Conservation (phyloP, 1,284 basidiomycete genomes). For the Cutaneotrichosporon cyanovorans region DNA sequence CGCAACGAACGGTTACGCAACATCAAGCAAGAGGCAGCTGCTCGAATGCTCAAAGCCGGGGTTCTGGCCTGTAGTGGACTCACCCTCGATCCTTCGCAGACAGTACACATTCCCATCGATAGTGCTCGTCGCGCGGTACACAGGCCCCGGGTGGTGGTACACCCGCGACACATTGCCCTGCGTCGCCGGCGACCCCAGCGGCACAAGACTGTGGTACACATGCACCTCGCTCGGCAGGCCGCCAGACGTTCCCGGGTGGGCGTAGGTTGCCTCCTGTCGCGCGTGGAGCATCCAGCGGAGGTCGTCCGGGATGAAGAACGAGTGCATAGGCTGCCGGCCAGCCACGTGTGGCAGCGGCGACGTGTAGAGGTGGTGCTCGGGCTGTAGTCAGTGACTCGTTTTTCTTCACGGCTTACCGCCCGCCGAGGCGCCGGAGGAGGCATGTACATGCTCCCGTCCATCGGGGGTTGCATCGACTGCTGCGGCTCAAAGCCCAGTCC, state of each 20-base stretch:
- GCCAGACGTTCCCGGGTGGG: conserved; percentile 23
- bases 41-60: too few species aligned
- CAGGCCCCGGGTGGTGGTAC: conserved; percentile 57
- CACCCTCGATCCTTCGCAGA: conserved; percentile 79
- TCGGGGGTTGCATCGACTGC: not conserved
- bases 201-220: conserved; percentile 80
- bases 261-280: conserved; percentile 66
- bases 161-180: conserved; percentile 63
- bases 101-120: conserved; percentile 73
- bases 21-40: too few species aligned
- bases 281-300: conserved; percentile 72
- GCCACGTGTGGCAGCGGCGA: conserved; percentile 52
- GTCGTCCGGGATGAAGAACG: conserved; percentile 62
- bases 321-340: conserved; percentile 48
- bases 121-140: conserved; percentile 73
- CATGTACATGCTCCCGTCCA: conserved; percentile 48
- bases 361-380: conserved; percentile 89
- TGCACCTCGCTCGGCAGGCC: conserved; percentile 79
- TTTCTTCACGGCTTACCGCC: conserved; percentile 51
- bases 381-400: conserved; percentile 47
- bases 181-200: conserved; percentile 48
- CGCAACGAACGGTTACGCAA: too few species aligned
- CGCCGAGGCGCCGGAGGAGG: conserved; percentile 53
- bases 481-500: conserved; percentile 12
- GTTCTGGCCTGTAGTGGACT: too few species aligned